A percentile compares a stretch with the other conserved stretches of the same genome.
phyloP scores from a whole-genome alignment of 129 eudicot species.

The Centella asiatica region DNA sequence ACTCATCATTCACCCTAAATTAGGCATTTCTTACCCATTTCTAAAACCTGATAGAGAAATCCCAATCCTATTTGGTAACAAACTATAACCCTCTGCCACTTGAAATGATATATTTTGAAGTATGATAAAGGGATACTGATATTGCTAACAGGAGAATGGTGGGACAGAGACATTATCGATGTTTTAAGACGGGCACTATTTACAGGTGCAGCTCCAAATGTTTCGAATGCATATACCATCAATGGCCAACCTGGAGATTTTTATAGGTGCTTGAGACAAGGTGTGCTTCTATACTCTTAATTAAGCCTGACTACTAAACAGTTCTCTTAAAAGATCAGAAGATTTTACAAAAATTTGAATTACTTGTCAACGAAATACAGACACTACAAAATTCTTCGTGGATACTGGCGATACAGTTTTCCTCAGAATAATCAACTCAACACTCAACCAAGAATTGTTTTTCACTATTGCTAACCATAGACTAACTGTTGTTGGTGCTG shows the following conservation, averaged over 20 bases:
- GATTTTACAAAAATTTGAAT: background rate
- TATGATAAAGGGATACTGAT: too few species aligned
- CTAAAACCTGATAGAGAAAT: slow-evolving; percentile 42
- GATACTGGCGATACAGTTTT: slow-evolving; percentile 39
- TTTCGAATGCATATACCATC: slow-evolving; percentile 69
- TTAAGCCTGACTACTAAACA: too few species aligned
- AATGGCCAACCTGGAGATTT: slow-evolving; percentile 77
- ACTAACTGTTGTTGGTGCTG: slow-evolving; percentile 49
- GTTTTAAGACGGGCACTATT: slow-evolving; percentile 35
- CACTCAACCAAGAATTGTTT: slow-evolving; percentile 59
- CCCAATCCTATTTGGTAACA: slow-evolving; percentile 51
- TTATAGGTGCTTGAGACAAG: slow-evolving; percentile 49
- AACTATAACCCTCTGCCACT: background rate
- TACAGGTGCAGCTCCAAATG: slow-evolving; percentile 68
- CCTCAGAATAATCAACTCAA: slow-evolving; percentile 53
- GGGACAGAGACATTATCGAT: slow-evolving; percentile 44
- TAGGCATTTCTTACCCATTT: slow-evolving; percentile 51
- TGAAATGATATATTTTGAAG: background rate
- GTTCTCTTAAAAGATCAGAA: too few species aligned
- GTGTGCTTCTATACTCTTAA: slow-evolving; percentile 17
- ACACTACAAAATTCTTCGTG: slow-evolving; percentile 34
- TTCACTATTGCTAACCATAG: slow-evolving; percentile 52
- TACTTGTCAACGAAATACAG: slow-evolving; percentile 23
- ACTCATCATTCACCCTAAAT: slow-evolving; percentile 46
- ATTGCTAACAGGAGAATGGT: slow-evolving; percentile 85